Percentiles rank a stretch among this genome's conserved stretches.
Evolutionary conservation across 768 basidiomycete species (phyloP).

Genomic region (Lentinula raphanica): DNA sequence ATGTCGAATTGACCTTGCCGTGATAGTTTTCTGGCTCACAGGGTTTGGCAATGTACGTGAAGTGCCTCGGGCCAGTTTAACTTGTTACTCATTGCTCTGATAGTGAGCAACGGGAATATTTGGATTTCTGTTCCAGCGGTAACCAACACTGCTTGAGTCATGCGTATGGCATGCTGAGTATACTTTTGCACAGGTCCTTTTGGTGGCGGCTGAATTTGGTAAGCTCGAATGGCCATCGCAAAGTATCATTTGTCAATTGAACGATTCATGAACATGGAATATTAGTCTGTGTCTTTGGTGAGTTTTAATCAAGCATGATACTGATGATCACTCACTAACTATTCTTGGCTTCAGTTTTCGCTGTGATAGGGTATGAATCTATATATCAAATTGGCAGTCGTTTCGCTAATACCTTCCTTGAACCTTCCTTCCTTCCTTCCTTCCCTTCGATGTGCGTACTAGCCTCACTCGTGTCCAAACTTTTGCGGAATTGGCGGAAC

Average conservation of each 20-base stretch:
- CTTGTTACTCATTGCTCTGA: background rate
- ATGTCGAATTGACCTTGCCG: background rate
- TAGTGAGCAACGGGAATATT: conserved; percentile 38
- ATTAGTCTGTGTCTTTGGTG: conserved; percentile 22
- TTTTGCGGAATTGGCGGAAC: conserved; percentile 23
- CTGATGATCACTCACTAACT: background rate
- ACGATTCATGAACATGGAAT: too few species aligned
- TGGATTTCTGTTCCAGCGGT: conserved; percentile 29
- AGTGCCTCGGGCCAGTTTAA: background rate
- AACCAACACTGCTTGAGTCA: conserved; percentile 9
- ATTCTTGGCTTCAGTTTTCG: background rate
- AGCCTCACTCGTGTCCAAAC: conserved; percentile 29
- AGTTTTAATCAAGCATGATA: background rate
- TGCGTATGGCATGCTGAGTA: background rate
- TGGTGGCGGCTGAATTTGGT: conserved; percentile 41
- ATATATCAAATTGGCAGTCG: background rate
- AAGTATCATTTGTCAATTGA: background rate
- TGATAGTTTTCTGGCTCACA: background rate
- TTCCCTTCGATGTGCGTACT: background rate
- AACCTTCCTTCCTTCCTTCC: background rate
- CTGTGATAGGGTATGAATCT: conserved; percentile 2
- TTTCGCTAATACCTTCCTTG: too few species aligned
- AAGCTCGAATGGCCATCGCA: background rate
- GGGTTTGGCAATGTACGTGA: conserved; percentile 40
- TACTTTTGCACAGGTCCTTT: conserved; percentile 14